Conservation (phyloP, 495 filamentous ascomycete genomes). For the Neurospora sp. region DNA sequence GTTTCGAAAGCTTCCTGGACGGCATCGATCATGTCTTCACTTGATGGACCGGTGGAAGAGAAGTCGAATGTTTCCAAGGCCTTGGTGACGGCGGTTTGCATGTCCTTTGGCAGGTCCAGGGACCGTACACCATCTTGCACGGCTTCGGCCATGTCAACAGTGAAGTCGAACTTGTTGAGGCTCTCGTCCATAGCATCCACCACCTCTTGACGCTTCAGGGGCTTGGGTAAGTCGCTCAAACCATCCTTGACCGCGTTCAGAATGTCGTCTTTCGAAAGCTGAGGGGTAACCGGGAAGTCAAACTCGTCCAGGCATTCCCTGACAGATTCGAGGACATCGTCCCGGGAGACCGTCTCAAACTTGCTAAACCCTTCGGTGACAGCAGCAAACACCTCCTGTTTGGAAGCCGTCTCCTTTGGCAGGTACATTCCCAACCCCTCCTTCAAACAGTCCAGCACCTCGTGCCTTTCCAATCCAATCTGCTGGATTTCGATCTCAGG, state of each 20-base stretch:
- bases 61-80: slow-evolving; percentile 14
- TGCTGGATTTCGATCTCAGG: slow-evolving; percentile 85
- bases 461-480: slow-evolving; percentile 77
- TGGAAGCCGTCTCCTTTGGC: slow-evolving; percentile 49
- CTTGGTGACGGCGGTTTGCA: slow-evolving; percentile 10
- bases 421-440: slow-evolving; percentile 74
- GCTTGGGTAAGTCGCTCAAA: slow-evolving; percentile 33
- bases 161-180: slow-evolving; percentile 32
- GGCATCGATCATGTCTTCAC: slow-evolving; percentile 7
- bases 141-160: slow-evolving; percentile 17
- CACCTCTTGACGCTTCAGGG: slow-evolving; percentile 28
- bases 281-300: slow-evolving; percentile 47
- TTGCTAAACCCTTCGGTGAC: slow-evolving; percentile 75
- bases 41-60: background rate
- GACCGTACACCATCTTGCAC: slow-evolving; percentile 17
- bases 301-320: slow-evolving; percentile 69
- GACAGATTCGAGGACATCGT: slow-evolving; percentile 67
- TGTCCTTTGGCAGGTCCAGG: slow-evolving; percentile 14
- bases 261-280: slow-evolving; percentile 43
- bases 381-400: slow-evolving; percentile 70
- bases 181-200: slow-evolving; percentile 35
- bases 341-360: slow-evolving; percentile 60
- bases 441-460: slow-evolving; percentile 72
- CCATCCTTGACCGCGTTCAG: slow-evolving; percentile 45
- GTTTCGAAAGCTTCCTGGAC: slow-evolving; percentile 16